Evolutionary conservation across 2,329 filamentous ascomycete species (phyloP), one percentile per base, ranked within the genome.

Genomic region (Alternaria metachromatica): DNA sequence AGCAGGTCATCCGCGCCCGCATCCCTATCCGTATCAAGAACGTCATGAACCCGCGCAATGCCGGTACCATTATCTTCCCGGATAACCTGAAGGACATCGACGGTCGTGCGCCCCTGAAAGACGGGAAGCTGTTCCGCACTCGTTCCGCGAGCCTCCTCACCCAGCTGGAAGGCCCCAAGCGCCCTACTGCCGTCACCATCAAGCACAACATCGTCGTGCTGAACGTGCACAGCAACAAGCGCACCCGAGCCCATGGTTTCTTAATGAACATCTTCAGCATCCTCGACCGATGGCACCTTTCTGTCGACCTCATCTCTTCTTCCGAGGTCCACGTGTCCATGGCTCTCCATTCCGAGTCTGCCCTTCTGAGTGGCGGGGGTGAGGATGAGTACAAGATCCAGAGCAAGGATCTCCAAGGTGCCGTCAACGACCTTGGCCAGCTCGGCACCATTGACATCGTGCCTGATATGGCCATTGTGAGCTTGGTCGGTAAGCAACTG

Each of bases 261-360:
- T 92, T 99, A 75, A 95, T 94, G 54, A 91, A 91, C 65, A 96
- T 99, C 18, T 99, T 99, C 80, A 91, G 89, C 63, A 96, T 97
- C 63, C 87, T 99, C 46, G 92, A 98, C 81, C 89, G 89, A 73
- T 90, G 94, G 84, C 88, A 91, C 71, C 87, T 99, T 63, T 96
- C 93, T 0, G 96, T 99, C 51, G 96, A 99, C 79, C 87, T 99
- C 69, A 98, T 99, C 78, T 97, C 95, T 50, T 97, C 94, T 3
- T 94, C 90, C 65, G 96, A 99, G 83, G 96, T 98, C 12, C 96
- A 99, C 78, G 94, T 99, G 23, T 97, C 94, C 57, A 94, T 99
- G 89, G 96, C 96, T 9, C 89, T 99, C 66, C 95, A 98, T 80
- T 92, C 92, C 0, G 92, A 94, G 70, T 84, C 84, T 49, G 86